These are phyloP conservation scores for Lactarius hatsudake DNA, from an alignment of 768 basidiomycete species.

Conservation along the genomic window DNA sequence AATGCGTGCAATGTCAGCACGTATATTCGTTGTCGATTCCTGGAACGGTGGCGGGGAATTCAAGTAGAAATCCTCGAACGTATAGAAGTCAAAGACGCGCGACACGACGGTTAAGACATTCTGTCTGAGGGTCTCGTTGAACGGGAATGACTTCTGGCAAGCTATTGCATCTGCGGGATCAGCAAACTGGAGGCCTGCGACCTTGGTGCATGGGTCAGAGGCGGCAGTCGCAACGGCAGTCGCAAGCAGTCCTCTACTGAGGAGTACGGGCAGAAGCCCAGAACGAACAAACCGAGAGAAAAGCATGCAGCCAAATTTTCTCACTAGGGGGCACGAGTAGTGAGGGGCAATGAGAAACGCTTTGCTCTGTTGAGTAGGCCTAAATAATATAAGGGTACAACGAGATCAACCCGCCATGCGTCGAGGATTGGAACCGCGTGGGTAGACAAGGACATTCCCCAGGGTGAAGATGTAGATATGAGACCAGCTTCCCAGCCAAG, in stretches of 20 bases:
- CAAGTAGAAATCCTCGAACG: conserved; percentile 41
- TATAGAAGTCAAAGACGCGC: conserved; percentile 40
- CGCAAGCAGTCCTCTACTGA: not conserved
- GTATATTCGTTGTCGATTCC: conserved; percentile 53
- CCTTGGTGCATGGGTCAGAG: conserved; percentile 36
- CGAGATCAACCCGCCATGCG: not conserved
- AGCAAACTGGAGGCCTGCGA: conserved; percentile 43
- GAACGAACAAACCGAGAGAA: not conserved
- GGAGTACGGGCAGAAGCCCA: not conserved
- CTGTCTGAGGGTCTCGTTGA: conserved; percentile 39
- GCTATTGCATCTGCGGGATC: conserved; percentile 55
- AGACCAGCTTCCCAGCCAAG: not conserved
- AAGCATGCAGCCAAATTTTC: conserved; percentile 1
- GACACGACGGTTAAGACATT: conserved; percentile 38
- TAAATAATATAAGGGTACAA: not conserved
- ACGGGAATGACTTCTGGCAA: conserved; percentile 37
- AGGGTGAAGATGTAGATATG: not conserved
- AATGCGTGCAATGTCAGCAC: conserved; percentile 46
- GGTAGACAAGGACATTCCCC: not conserved
- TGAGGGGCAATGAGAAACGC: not conserved
- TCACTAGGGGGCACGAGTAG: not conserved
- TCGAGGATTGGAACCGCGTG: conserved; percentile 3
- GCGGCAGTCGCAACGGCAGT: not conserved
- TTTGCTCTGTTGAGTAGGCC: not conserved
- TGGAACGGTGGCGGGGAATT: conserved; percentile 39